Evolutionary conservation across 2,329 filamentous ascomycete genomes (phyloP).

Genomic region (Botrytis tulipae): DNA sequence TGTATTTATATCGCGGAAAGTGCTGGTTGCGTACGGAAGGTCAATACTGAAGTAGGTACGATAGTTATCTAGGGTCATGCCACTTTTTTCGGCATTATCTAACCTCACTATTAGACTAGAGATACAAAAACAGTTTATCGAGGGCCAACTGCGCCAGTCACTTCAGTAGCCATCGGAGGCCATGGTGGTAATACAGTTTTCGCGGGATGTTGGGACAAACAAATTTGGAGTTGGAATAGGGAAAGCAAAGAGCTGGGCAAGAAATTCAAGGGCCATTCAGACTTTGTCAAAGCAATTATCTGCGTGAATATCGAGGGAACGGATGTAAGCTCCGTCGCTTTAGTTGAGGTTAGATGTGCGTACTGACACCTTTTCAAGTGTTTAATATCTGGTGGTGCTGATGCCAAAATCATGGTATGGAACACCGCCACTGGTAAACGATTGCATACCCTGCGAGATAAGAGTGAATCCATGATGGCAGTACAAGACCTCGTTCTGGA

Average conservation of each 20-base stretch:
- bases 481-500: conserved; percentile 79
- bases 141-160: conserved; percentile 77
- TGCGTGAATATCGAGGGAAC: conserved; percentile 59
- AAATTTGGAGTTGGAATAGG: conserved; percentile 80
- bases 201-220: conserved; percentile 93
- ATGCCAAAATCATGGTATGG: conserved; percentile 83
- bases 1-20: conserved; percentile 82
- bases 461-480: conserved; percentile 67
- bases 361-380: conserved; percentile 29
- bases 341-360: background rate
- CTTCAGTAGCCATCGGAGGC: conserved; percentile 68
- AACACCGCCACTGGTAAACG: conserved; percentile 65
- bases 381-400: conserved; percentile 73
- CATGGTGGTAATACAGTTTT: conserved; percentile 61
- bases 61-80: conserved; percentile 7
- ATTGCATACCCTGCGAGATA: conserved; percentile 76
- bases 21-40: conserved; percentile 71
- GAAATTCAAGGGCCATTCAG: conserved; percentile 73
- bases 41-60: conserved; percentile 71
- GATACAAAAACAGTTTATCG: conserved; percentile 55
- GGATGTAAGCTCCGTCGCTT: conserved; percentile 43
- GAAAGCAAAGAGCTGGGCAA: conserved; percentile 52
- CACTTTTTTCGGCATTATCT: background rate
- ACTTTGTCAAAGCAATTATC: conserved; percentile 86
- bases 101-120: conserved; percentile 40